A percentile compares a stretch with the other conserved stretches of the same genome.
Conservation (phyloP, 306 rosid genomes). For the Quercus engelmannii region DNA sequence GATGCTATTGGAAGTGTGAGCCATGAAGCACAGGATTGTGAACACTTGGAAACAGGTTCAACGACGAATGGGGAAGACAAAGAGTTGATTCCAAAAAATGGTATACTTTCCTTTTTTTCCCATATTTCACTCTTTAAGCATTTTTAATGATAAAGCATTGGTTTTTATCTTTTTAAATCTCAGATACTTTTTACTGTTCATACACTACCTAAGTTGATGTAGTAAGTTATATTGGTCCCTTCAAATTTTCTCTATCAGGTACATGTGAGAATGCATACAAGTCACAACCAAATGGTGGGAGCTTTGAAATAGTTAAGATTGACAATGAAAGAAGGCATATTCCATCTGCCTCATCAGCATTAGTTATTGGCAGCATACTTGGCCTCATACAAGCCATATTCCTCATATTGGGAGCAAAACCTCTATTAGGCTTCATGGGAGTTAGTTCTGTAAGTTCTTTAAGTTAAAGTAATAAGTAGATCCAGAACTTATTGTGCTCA, state of each 20-base stretch:
- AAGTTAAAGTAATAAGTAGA: background rate
- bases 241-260: conserved; percentile 26
- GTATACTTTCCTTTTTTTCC: conserved; percentile 27
- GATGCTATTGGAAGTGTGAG: conserved; percentile 46
- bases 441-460: conserved; percentile 58
- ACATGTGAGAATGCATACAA: conserved; percentile 32
- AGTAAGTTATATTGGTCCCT: background rate
- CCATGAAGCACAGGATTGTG: conserved; percentile 32
- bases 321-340: conserved; percentile 53
- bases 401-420: conserved; percentile 80
- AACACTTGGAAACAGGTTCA: conserved; percentile 42
- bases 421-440: conserved; percentile 87
- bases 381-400: conserved; percentile 74
- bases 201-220: conserved; percentile 1
- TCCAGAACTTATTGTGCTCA: background rate
- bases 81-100: conserved; percentile 51
- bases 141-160: background rate
- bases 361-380: conserved; percentile 77
- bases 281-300: conserved; percentile 30
- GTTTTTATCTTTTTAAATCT: background rate
- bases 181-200: background rate
- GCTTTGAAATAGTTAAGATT: conserved; percentile 36
- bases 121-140: background rate
- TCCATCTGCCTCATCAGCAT: conserved; percentile 92
- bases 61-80: conserved; percentile 40